Evolutionary conservation across 1,139 yeast species (phyloP), one percentile per base, ranked within the genome.

Genomic region (Entelexis paramagnoliae): DNA sequence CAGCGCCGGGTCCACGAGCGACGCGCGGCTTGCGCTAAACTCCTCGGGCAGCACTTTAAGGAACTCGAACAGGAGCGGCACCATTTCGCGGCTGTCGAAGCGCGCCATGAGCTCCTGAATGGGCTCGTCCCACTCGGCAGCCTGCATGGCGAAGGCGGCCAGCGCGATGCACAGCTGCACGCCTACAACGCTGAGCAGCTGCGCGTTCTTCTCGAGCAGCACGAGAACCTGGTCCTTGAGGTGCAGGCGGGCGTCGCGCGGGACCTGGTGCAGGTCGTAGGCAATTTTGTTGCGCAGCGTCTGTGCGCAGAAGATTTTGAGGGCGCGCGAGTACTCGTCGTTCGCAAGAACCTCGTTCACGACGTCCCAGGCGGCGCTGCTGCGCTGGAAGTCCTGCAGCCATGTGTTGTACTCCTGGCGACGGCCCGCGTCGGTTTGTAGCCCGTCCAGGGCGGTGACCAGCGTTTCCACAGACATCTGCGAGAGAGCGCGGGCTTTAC

Each of bases 11-110:
- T 89, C 79, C 55, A 89, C 71, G 32, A 91, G 81, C 1, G 94
- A 78, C 55, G 81, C 81, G 59, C 83, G 83, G 43, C 81, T 79
- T 60, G 85, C 93, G 48, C 81, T 71, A 48, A 91, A 75, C 66
- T 93, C 98, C 65, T 93, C 97, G 0, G 99, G 98, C 53, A 93
- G 71, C 48, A 91, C 81, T 63, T 81, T 81, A 57, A 93, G 74
- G 62, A 89, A 88, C 63, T 86, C 95, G 56, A 93, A 71, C 48
- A 85, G 64, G 26, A 58, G 56, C n/a, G 64, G 61, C 13, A 57
- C 50, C 38, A 52, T 55, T 13, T 58, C 58, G 20, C 62, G 59
- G 13, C 60, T 57, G 13, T 79, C 77, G 56, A 85, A 70, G 41
- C 71, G 68, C 5, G 72, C 58, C 16, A 81, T 75, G 56, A 88